phyloP scores from a whole-genome alignment of 2,329 filamentous ascomycete genomes.

The Lasiodiplodia hormozganensis region DNA sequence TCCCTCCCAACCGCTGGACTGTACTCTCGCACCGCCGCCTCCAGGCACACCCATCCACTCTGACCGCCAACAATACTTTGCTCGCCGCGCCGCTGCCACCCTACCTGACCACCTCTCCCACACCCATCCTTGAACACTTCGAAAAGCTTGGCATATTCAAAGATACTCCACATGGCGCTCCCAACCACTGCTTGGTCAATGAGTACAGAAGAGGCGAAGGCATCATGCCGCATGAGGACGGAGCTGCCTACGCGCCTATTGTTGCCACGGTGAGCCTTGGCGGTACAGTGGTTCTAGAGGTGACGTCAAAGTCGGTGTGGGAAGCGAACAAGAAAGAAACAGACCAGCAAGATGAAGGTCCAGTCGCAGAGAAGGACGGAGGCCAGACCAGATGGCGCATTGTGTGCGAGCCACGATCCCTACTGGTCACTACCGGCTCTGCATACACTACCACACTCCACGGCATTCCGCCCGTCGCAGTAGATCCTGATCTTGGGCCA shows the following conservation, averaged over 20 bases:
- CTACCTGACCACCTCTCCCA: slow-evolving; percentile 67
- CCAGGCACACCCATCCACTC: slow-evolving; percentile 86
- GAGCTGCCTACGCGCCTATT: slow-evolving; percentile 81
- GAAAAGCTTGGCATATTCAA: slow-evolving; percentile 50
- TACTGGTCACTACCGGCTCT: slow-evolving; percentile 73
- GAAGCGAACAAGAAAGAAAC: slow-evolving; percentile 53
- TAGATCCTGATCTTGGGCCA: slow-evolving; percentile 69
- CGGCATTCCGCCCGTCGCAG: slow-evolving; percentile 70
- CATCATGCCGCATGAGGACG: slow-evolving; percentile 98
- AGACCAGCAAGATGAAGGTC: background rate
- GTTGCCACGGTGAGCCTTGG: slow-evolving; percentile 92
- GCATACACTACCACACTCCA: slow-evolving; percentile 77
- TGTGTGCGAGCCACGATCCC: slow-evolving; percentile 81
- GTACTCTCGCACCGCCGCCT: slow-evolving; percentile 86
- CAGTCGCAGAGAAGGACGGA: background rate
- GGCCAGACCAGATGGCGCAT: slow-evolving; percentile 55
- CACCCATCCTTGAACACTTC: slow-evolving; percentile 69
- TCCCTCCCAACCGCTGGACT: slow-evolving; percentile 73
- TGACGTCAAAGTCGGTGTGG: slow-evolving; percentile 60
- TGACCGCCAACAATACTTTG: slow-evolving; percentile 76
- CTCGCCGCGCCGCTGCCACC: slow-evolving; percentile 74
- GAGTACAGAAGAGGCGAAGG: slow-evolving; percentile 87
- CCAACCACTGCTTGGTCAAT: slow-evolving; percentile 94
- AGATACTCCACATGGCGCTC: slow-evolving; percentile 73
- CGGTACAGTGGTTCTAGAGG: slow-evolving; percentile 76